Base-by-base conservation (phyloP, 306 rosid genomes). In the Bauhinia variegata region DNA sequence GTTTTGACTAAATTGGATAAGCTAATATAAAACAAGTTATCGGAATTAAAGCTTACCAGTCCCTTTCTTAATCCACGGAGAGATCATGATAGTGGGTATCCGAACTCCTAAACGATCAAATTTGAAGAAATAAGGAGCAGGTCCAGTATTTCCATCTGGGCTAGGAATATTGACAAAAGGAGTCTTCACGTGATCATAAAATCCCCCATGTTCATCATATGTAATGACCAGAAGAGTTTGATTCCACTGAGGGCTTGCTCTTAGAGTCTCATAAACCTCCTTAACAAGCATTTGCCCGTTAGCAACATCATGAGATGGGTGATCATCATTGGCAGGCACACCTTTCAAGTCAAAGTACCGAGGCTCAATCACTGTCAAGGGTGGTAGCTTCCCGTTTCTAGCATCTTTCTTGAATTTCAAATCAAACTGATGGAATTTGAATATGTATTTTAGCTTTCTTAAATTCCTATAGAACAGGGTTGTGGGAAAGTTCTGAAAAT, bases 41-140 rank as follows among this genome's bases (percentile, higher is more conserved):
- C 42, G 56, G 33, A 65, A 38, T 57, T 44, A 52, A 39, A 67
- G 57, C 83, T 82, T 79, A 95, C 99, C 97, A 50, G 84, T 80
- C 67, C 95, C 99, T 84, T 95, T 90, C 87, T 86, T 90, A 77
- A 95, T 95, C 99, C 99, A 90, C 52, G 99, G 99, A 71, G 99
- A 95, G 61, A 90, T 70, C 99, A 95, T 95, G 55, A 95, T 90
- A 6, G 99, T 95, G 0, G 97, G 97, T 48, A 90, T 97, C 5
- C 99, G 95, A 77, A 95, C 99, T 4, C 99, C 99, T 28, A 90
- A 86, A 73, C 99, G 79, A 79, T 95, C 99, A 60, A 95, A 95
- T 83, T 95, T 90, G 82, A 95, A 95, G 87, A 95, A 95, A 84
- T 58, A 85, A 11, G 99, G 99, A 73, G 97, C 92, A 63, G 97